Percentiles rank a stretch among this genome's conserved stretches.
Evolutionary conservation across 495 filamentous ascomycete genomes (phyloP).

Genomic region (Barbatosphaeria neglecta): DNA sequence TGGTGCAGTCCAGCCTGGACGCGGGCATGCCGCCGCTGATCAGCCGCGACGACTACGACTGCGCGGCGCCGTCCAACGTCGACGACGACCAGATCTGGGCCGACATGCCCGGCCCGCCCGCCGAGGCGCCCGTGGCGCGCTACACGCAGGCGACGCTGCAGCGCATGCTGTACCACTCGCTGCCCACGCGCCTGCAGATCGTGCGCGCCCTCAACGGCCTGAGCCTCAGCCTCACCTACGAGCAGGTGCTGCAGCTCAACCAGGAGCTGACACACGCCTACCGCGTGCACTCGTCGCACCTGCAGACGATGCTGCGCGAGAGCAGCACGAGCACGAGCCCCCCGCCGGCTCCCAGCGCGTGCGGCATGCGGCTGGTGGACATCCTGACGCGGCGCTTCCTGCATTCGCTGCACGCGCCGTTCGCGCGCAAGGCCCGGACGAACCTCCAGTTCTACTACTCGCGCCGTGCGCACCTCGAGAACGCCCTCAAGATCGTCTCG

Average conservation of each 20-base stretch:
- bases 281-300: background rate
- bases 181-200: background rate
- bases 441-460: constrained; percentile 1
- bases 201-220: background rate
- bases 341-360: background rate
- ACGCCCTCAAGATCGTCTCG: background rate
- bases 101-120: constrained; percentile 4
- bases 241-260: background rate
- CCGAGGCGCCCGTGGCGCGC: background rate
- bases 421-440: background rate
- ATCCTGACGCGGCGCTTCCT: background rate
- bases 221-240: background rate
- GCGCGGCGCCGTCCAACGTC: constrained; percentile 19
- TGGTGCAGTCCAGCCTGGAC: constrained; percentile 26
- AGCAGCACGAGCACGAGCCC: background rate
- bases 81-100: constrained; percentile 26
- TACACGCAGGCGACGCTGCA: background rate
- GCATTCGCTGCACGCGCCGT: background rate
- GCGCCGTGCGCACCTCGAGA: background rate
- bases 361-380: background rate
- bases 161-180: background rate
- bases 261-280: background rate
- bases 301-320: background rate
- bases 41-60: constrained; percentile 26
- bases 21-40: constrained; percentile 31